A percentile compares a stretch with the other conserved stretches of the same genome.
Evolutionary conservation across 2,329 filamentous ascomycete species (phyloP).

Genomic region (Cladorrhinum sp.): DNA sequence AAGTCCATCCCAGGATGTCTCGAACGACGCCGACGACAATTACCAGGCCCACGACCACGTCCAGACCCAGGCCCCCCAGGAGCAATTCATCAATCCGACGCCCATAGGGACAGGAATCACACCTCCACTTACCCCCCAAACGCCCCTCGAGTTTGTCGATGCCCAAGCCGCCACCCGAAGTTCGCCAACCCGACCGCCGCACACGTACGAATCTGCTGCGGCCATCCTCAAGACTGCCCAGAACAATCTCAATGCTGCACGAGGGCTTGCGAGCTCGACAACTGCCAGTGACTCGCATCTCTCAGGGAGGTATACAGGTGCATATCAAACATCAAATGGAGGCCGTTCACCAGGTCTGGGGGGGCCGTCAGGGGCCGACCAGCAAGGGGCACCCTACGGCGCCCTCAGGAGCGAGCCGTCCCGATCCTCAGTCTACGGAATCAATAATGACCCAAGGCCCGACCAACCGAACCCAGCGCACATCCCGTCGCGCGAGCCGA

Average conservation of each 20-base stretch:
- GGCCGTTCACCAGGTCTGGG: slow-evolving; percentile 24
- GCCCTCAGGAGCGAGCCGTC: slow-evolving; percentile 55
- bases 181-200: slow-evolving; percentile 20
- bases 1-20: slow-evolving; percentile 32
- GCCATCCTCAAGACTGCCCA: slow-evolving; percentile 29
- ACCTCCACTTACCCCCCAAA: slow-evolving; percentile 10
- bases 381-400: slow-evolving; percentile 27
- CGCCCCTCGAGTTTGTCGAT: slow-evolving; percentile 8
- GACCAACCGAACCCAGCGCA: slow-evolving; percentile 56
- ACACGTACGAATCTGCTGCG: slow-evolving; percentile 29
- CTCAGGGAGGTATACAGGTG: slow-evolving; percentile 17
- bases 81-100: background rate
- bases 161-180: slow-evolving; percentile 14
- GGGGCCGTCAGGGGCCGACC: slow-evolving; percentile 32
- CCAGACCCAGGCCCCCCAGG: background rate
- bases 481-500: slow-evolving; percentile 65
- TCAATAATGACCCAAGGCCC: slow-evolving; percentile 61
- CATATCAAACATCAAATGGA: slow-evolving; percentile 19
- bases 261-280: slow-evolving; percentile 15
- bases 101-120: background rate
- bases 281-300: slow-evolving; percentile 13
- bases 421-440: slow-evolving; percentile 53
- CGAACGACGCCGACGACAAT: slow-evolving; percentile 33
- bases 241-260: slow-evolving; percentile 26
- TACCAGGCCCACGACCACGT: background rate